These are phyloP conservation scores for Taiwanofungus camphoratus DNA, from an alignment of 1,284 basidiomycete genomes.

Conservation along the genomic window DNA sequence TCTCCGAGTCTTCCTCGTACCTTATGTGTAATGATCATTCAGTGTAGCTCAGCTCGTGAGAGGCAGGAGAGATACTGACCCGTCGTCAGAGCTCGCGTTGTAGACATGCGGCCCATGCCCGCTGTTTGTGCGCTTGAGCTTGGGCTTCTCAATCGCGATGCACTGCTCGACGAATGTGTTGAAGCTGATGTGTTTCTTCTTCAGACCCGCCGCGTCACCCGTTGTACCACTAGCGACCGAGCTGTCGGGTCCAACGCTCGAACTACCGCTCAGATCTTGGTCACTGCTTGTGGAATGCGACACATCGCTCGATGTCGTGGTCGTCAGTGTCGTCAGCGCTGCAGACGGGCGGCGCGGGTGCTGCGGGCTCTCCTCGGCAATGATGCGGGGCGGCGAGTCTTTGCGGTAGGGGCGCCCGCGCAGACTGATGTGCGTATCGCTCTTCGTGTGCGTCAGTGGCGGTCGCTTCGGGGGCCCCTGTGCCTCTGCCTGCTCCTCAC, in stretches of 20 bases:
- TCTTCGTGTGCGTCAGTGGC: conserved; percentile 70
- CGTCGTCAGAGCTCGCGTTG: conserved; percentile 52
- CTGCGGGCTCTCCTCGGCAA: conserved; percentile 19
- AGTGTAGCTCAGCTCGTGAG: conserved; percentile 5
- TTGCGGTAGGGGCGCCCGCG: conserved; percentile 52
- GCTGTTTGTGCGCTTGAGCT: conserved; percentile 24
- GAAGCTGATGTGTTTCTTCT: conserved; percentile 90
- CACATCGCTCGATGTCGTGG: conserved; percentile 23
- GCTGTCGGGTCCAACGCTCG: conserved; percentile 18
- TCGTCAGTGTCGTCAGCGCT: conserved; percentile 8
- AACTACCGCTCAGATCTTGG: conserved; percentile 36
- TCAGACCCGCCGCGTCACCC: conserved; percentile 18
- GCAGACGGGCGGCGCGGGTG: conserved; percentile 7
- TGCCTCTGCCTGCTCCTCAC: conserved; percentile 21
- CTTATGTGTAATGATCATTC: conserved; percentile 28
- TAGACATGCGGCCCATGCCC: conserved; percentile 15
- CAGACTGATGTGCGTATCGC: conserved; percentile 72
- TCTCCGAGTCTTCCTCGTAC: conserved; percentile 62
- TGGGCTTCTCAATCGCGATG: conserved; percentile 85
- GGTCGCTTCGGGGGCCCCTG: conserved; percentile 39
- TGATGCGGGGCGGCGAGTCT: conserved; percentile 61
- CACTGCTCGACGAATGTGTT: conserved; percentile 98
- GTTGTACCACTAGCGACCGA: conserved; percentile 12
- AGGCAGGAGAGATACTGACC: conserved; percentile 38
- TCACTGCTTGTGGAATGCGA: conserved; percentile 28